Evolutionary conservation across 768 basidiomycete genomes (phyloP).

Genomic region (Tricholoma saponaceum): DNA sequence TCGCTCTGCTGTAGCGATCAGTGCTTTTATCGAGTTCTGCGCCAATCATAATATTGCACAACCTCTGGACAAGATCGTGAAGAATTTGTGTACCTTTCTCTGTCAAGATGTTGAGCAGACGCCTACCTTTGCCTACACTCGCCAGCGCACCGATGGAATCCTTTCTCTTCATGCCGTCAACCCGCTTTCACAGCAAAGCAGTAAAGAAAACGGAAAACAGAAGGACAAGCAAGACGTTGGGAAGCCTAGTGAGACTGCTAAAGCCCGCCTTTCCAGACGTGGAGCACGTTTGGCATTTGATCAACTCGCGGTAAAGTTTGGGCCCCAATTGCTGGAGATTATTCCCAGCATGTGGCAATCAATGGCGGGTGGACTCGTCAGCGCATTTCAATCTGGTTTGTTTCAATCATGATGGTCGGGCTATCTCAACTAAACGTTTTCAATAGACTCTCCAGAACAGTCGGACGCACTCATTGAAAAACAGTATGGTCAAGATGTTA

Average conservation of each 20-base stretch:
- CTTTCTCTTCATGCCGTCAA: constrained; percentile 61
- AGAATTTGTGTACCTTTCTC: constrained; percentile 94
- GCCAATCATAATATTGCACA: constrained; percentile 66
- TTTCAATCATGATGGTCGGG: neutral
- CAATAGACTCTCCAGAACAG: constrained; percentile 47
- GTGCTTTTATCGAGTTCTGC: constrained; percentile 86
- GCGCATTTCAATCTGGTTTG: constrained; percentile 65
- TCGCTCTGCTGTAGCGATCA: constrained; percentile 83
- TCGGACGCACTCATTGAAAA: constrained; percentile 66
- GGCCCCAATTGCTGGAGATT: constrained; percentile 59
- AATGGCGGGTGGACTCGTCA: constrained; percentile 75
- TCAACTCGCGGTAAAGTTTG: constrained; percentile 75
- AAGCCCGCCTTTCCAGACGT: constrained; percentile 70
- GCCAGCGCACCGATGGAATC: constrained; percentile 65
- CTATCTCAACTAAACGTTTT: neutral
- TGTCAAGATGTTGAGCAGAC: constrained; percentile 90
- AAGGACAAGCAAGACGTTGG: constrained; percentile 35
- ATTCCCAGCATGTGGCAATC: constrained; percentile 97
- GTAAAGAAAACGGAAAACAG: constrained; percentile 37
- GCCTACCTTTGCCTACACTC: constrained; percentile 76
- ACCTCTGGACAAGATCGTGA: constrained; percentile 94
- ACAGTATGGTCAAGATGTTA: constrained; percentile 80
- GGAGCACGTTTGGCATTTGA: constrained; percentile 85
- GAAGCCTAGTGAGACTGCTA: constrained; percentile 52
- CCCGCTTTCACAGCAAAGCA: constrained; percentile 21